phyloP scores from a whole-genome alignment of 2,329 filamentous ascomycete genomes.

The Aspergillus sp. region DNA sequence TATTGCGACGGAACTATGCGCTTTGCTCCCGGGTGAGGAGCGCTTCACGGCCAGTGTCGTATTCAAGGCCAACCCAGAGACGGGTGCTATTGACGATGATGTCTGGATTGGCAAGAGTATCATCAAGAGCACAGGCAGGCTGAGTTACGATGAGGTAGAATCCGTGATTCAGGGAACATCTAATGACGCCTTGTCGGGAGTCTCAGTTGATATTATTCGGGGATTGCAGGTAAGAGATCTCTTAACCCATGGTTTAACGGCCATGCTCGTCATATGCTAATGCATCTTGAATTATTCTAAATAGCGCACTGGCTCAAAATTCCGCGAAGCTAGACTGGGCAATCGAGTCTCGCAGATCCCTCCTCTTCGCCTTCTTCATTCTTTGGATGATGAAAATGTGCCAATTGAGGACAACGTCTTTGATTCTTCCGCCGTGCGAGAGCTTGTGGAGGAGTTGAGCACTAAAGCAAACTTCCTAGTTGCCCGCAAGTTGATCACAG shows the following conservation, averaged over 20 bases:
- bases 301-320: constrained; percentile 78
- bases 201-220: constrained; percentile 73
- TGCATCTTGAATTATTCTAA: constrained; percentile 1
- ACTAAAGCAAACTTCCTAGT: constrained; percentile 91
- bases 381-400: constrained; percentile 96
- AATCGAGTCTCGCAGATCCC: constrained; percentile 77
- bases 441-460: constrained; percentile 91
- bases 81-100: constrained; percentile 80
- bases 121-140: constrained; percentile 84
- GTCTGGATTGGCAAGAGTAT: constrained; percentile 93
- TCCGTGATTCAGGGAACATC: constrained; percentile 67
- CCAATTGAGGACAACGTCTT: constrained; percentile 97
- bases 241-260: not conserved
- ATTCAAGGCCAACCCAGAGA: constrained; percentile 82
- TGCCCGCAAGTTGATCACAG: constrained; percentile 76
- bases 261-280: not conserved
- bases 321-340: constrained; percentile 82
- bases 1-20: constrained; percentile 83
- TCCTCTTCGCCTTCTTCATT: constrained; percentile 83
- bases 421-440: constrained; percentile 81
- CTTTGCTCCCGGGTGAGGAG: constrained; percentile 81
- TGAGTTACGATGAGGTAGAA: constrained; percentile 84
- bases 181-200: constrained; percentile 63
- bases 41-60: constrained; percentile 89
- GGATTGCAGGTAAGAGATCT: constrained; percentile 65